Evolutionary conservation across 345 rosid species (phyloP), one percentile per base, ranked within the genome.

Genomic region (Sisymbrium altissimum): DNA sequence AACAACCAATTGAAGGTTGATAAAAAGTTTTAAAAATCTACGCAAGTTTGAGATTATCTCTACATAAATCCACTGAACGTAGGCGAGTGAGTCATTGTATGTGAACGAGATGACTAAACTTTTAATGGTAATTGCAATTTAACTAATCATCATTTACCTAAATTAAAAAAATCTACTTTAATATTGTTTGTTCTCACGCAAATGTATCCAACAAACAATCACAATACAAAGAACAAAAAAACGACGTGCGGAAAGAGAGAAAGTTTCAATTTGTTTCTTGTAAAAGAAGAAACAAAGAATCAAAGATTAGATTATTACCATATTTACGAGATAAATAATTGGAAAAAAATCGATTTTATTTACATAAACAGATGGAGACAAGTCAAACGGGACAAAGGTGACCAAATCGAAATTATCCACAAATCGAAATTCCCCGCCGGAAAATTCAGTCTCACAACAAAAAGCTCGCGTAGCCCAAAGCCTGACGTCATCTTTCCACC

Each of bases 351-450:
- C 4, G 45, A 36, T 18, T 58, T 50, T 59, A 32, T 57, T 38
- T 59, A 38, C 64, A 59, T 21, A 64, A 64, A 58, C 36, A 12
- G 55, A 64, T 64, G 15, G 17, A 30, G 68, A 64, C 68, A 64
- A 64, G 68, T 64, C 68, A 64, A 64, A 64, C 6, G 10, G 54
- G 40, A 45, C 39, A 64, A 30, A 44, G 6, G 40, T 64, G 40
- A 62, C 67, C 38, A 17, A 41, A 62, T 62, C 67, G 66, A 18
- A 58, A 62, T 61, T 25, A 52, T 52, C 57, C 57, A 52, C 52
- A 30, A 41, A 62, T 62, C 66, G 66, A 35, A 58, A 61, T 61
- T 25, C 32, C 66, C 66, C 66, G 66, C 66, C 66, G 66, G 11
- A 62, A 63, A 63, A 23, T 27, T 61, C 66, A 58, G 63, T 17